Percentiles rank a stretch among this genome's conserved stretches.
Conservation (phyloP, 139 green algal genomes). For the Micromonas commoda region DNA sequence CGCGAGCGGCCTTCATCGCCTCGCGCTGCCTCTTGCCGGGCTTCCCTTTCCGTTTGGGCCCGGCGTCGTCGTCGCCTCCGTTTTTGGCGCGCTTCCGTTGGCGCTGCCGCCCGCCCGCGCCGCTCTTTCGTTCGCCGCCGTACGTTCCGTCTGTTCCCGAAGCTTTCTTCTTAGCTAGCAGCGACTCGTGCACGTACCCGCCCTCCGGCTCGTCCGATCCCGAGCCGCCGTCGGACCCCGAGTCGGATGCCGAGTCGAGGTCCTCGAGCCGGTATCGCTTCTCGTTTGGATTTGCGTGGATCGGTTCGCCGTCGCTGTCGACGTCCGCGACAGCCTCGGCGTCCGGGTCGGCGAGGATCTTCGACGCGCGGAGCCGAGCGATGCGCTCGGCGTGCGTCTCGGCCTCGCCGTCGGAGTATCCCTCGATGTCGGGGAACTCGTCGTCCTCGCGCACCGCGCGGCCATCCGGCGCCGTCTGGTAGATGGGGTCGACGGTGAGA, state of each 20-base stretch:
- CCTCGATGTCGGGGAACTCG: not conserved
- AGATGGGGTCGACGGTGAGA: no score
- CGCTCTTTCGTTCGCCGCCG: no score
- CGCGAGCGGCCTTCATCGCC: not conserved
- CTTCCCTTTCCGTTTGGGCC: constrained; percentile 1
- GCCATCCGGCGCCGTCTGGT: not conserved
- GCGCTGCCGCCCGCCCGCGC: not conserved
- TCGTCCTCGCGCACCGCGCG: not conserved
- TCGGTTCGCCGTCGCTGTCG: not conserved
- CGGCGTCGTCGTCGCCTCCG: not conserved
- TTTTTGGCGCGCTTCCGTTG: not conserved
- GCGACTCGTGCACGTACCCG: not conserved
- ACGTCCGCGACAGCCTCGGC: not conserved
- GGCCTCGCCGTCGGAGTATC: not conserved
- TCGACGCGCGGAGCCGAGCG: not conserved
- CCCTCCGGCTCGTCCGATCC: not conserved
- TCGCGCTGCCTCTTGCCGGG: constrained; percentile 7
- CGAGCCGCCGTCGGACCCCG: not conserved
- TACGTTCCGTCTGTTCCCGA: no score
- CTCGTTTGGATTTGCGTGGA: not conserved
- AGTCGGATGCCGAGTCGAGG: not conserved
- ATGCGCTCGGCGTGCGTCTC: constrained; percentile 15
- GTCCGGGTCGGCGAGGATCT: not conserved
- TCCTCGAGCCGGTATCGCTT: not conserved
- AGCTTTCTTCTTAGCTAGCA: not conserved